A percentile compares a stretch with the other conserved stretches of the same genome.
phyloP scores from a whole-genome alignment of 257 asterid species.

The Salvia miltiorrhiza region DNA sequence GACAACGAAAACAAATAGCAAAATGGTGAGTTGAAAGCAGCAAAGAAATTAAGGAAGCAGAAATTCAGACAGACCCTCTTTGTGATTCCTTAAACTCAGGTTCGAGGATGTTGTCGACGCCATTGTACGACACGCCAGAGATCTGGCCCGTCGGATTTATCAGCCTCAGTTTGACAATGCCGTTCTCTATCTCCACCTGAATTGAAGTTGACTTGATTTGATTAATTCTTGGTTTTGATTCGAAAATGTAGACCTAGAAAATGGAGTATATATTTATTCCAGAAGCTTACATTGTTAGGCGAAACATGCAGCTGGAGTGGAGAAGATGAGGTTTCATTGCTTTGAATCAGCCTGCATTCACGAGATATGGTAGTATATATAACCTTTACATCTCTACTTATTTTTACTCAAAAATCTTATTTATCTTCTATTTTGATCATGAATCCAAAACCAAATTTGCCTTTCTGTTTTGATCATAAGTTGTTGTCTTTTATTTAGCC shows the following conservation, averaged over 20 bases:
- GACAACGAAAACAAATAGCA: too few relatives aligned
- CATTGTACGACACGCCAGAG: slow-evolving; percentile 33
- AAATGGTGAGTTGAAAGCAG: too few relatives aligned
- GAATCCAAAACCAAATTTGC: too few relatives aligned
- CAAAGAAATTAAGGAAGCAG: too few relatives aligned
- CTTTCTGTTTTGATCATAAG: too few relatives aligned
- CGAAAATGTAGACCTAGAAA: not conserved
- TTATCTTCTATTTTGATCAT: too few relatives aligned
- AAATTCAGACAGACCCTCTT: slow-evolving; percentile 37
- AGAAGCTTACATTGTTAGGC: slow-evolving; percentile 18
- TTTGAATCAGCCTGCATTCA: slow-evolving; percentile 18
- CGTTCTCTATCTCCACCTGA: slow-evolving; percentile 54
- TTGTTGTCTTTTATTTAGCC: too few relatives aligned
- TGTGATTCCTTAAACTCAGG: slow-evolving; percentile 16
- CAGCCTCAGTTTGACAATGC: slow-evolving; percentile 39
- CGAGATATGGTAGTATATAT: not conserved
- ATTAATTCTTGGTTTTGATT: not conserved
- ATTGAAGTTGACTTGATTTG: too few relatives aligned
- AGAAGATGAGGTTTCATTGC: slow-evolving; percentile 2
- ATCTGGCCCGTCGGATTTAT: slow-evolving; percentile 43
- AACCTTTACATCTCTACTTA: not conserved
- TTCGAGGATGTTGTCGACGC: slow-evolving; percentile 42
- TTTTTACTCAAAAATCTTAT: not conserved
- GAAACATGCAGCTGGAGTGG: slow-evolving; percentile 19
- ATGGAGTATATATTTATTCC: not conserved